These are phyloP conservation scores for Cubamyces sp. DNA, from an alignment of 768 basidiomycete genomes.

Conservation along the genomic window DNA sequence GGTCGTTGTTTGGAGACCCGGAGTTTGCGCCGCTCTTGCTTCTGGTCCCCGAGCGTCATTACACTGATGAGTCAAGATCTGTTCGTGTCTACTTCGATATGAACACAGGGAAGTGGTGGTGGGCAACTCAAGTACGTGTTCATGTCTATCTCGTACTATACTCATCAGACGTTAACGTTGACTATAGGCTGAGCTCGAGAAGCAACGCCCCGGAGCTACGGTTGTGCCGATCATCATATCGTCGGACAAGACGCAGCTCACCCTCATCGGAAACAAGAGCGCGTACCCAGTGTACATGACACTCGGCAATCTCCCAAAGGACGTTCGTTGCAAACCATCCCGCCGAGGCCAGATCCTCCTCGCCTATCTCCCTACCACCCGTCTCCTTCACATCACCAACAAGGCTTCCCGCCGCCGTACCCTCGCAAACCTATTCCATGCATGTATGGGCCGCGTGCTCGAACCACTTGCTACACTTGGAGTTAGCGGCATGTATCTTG, in stretches of 20 bases:
- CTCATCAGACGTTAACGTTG: background rate
- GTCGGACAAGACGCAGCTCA: constrained; percentile 32
- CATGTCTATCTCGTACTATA: background rate
- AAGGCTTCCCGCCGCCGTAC: constrained; percentile 28
- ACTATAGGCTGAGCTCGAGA: too few species aligned
- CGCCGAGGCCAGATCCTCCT: constrained; percentile 25
- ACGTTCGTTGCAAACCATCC: constrained; percentile 25
- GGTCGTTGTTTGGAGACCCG: constrained; percentile 38
- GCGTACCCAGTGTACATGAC: constrained; percentile 38
- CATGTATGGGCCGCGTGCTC: constrained; percentile 37
- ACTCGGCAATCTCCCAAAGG: constrained; percentile 35
- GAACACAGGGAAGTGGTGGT: constrained; percentile 57
- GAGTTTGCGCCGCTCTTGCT: constrained; percentile 37
- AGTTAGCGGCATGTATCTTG: constrained; percentile 36
- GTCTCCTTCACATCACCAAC: constrained; percentile 20
- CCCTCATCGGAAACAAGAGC: constrained; percentile 31
- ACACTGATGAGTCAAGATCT: constrained; percentile 32
- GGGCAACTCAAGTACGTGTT: constrained; percentile 44
- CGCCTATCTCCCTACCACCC: constrained; percentile 31
- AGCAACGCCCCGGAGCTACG: constrained; percentile 26
- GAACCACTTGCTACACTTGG: constrained; percentile 41
- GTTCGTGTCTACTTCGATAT: constrained; percentile 43
- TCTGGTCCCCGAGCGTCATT: constrained; percentile 43
- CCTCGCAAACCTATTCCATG: constrained; percentile 44
- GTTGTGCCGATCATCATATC: constrained; percentile 34